phyloP scores from a whole-genome alignment of 768 basidiomycete genomes.

The Pholiota molesta region DNA sequence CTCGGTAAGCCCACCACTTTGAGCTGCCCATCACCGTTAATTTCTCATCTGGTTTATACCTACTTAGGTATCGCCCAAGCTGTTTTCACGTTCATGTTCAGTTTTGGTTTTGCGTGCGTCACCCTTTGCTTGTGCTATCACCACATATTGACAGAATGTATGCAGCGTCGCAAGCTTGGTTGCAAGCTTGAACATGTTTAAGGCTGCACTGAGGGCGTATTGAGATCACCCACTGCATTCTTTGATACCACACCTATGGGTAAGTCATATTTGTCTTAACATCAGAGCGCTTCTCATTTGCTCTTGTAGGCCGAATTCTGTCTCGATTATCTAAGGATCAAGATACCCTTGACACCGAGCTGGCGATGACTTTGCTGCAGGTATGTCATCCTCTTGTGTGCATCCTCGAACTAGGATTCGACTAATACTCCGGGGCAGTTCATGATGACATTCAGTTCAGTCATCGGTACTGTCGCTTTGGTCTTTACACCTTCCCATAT shows the following conservation, averaged over 20 bases:
- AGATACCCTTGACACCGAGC: conserved; percentile 56
- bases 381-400: conserved; percentile 24
- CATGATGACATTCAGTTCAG: conserved; percentile 30
- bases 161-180: conserved; percentile 40
- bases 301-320: conserved; percentile 50
- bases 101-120: conserved; percentile 52
- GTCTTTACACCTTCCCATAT: conserved; percentile 69
- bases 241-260: conserved; percentile 77
- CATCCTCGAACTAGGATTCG: neutral
- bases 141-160: neutral
- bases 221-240: conserved; percentile 66
- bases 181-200: conserved; percentile 56
- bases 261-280: conserved; percentile 18
- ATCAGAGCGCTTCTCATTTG: neutral
- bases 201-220: conserved; percentile 53
- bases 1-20: conserved; percentile 46
- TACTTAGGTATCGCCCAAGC: conserved; percentile 50
- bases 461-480: conserved; percentile 58
- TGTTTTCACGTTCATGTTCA: conserved; percentile 52
- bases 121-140: neutral
- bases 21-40: neutral
- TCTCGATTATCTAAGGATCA: conserved; percentile 68
- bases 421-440: conserved; percentile 8
- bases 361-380: conserved; percentile 51
- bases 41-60: neutral